Base-by-base conservation (phyloP, 2,329 filamentous ascomycete species). In the Verticillium zaregamsianum region DNA sequence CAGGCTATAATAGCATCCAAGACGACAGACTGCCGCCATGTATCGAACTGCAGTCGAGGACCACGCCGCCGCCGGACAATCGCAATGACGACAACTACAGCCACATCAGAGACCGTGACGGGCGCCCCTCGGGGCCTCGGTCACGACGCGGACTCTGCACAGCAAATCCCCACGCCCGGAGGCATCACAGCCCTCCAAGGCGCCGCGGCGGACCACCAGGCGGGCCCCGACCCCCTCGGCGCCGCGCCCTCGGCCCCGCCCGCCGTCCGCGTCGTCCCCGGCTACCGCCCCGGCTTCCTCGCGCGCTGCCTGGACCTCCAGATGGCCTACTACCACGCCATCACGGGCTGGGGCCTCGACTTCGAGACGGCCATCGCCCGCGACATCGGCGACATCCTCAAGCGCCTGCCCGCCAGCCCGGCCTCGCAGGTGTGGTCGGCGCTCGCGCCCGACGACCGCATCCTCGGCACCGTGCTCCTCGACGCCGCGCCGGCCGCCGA, bases 281-380 rank as follows among this genome's bases (percentile, higher is more conserved):
- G 72, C 56, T 73, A 73, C 64, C 64, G 62, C 2, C 70, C 68
- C 3, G 67, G 68, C 5, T 62, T 74, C 20, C 64, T 72, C n/a
- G 68, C 65, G 49, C 65, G 68, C 33, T 63, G 63, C 3, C 60
- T 74, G 9, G 66, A 71, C 56, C 71, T 73, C 68, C 70, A 73
- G 62, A 60, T 71, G 62, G 60, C 61, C 33, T 70, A 59, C 59
- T 73, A 72, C 63, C 61, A 55, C 54, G 52, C 40, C 12, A 17
- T 52, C 3, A 32, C 61, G 52, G 63, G 62, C 20, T 72, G 69
- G 66, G 72, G 69, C 7, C 55, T n/a, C 3, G 37, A 40, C 9
- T 71, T 71, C 54, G 71, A 73, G 56, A 60, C 66, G 6, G 33
- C n/a, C 5, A 58, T 73, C 3, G 66, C 66, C 14, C 28, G 28